Evolutionary conservation across 148 eudicot genomes (phyloP), one percentile per base, ranked within the genome.

Genomic region (Chenopodium berlandieri): DNA sequence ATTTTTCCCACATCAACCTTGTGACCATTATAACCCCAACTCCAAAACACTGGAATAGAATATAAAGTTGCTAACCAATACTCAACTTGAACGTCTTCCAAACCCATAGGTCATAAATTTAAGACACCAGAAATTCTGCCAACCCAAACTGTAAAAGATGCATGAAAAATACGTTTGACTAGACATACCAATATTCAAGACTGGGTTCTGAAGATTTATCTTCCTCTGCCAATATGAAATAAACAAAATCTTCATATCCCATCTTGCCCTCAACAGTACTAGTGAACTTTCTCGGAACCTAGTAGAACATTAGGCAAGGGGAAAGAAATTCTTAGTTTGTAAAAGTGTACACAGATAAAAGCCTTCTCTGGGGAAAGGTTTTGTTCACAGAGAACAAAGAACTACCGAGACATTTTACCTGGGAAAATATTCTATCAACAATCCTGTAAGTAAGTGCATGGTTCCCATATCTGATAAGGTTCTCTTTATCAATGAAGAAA

Each of bases 221-320:
- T 85, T 95, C 98, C 88, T 95, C 98, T 25, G 98, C 90, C 63
- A 95, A 86, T 85, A 95, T 95, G 87, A 95, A 95, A 81, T 95
- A 93, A 62, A 95, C 97, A 87, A 95, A 95, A 86, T 95, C 98
- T 88, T 95, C 97, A 89, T 95, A 95, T 44, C 98, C 97, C 98
- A 95, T 95, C 90, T 95, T 95, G 47, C 98, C 97, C 78, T 92
- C 98, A 84, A 90, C 91, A 82, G 86, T 90, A 72, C 96, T 88
- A 5, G 92, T 92, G 85, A 95, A 95, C 85, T 92, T 95, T 85
- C 98, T 87, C 9, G 97, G 92, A 77, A 92, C 90, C 98, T 95
- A 77, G 50, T 46, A 69, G 37, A 75, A 64, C 17, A 80, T 75
- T 81, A 47, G 20, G 46, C 56, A 12, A 70, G 30, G 79, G 75